Conservation (phyloP, 805 yeast genomes). For the Zygotorulaspora chibaensis region DNA sequence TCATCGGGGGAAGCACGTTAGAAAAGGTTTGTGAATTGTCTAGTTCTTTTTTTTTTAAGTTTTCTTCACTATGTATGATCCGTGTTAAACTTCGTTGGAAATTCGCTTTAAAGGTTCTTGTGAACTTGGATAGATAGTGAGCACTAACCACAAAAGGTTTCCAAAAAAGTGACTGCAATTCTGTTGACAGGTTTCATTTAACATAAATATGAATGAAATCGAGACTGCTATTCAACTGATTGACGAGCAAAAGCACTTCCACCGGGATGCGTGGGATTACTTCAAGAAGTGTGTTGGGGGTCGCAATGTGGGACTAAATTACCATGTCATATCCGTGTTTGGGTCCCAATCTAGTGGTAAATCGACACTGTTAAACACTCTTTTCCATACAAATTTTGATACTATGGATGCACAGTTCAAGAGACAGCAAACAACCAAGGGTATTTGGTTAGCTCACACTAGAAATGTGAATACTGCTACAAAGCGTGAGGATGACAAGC, state of each 20-base stretch:
- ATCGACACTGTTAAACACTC: conserved; percentile 79
- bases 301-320: conserved; percentile 55
- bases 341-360: conserved; percentile 98
- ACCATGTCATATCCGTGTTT: conserved; percentile 91
- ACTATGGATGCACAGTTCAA: conserved; percentile 79
- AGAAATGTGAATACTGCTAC: conserved; percentile 34
- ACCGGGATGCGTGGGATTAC: conserved; percentile 23
- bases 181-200: background rate
- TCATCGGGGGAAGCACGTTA: conserved; percentile 1
- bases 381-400: conserved; percentile 84
- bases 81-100: background rate
- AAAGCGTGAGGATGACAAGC: conserved; percentile 8
- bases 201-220: background rate
- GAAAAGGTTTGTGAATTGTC: too few species aligned
- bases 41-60: background rate
- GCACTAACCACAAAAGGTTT: too few species aligned
- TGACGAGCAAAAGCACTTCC: conserved; percentile 49
- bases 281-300: conserved; percentile 22
- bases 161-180: too few species aligned
- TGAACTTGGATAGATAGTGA: too few species aligned
- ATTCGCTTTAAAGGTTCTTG: background rate
- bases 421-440: conserved; percentile 88
- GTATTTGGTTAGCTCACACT: conserved; percentile 71
- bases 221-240: conserved; percentile 46
- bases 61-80: background rate